Percentiles rank a stretch among this genome's conserved stretches.
phyloP scores from a whole-genome alignment of 495 filamentous ascomycete genomes.

The Umbilicaria muhlenbergii region DNA sequence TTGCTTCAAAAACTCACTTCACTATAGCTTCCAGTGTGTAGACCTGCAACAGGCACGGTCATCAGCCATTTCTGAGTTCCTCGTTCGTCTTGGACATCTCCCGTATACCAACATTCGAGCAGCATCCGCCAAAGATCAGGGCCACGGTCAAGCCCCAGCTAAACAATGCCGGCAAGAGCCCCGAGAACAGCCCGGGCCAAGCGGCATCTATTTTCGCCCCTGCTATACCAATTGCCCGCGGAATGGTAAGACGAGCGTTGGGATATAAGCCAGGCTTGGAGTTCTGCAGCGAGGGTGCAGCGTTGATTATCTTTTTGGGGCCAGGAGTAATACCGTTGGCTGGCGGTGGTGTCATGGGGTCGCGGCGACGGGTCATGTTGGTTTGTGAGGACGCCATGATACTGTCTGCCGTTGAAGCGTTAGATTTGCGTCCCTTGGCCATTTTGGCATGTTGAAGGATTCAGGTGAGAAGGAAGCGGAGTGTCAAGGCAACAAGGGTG shows the following conservation, averaged over 20 bases:
- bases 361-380: too few species aligned
- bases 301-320: slow-evolving; percentile 31
- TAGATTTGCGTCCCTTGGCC: too few species aligned
- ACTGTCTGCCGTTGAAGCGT: too few species aligned
- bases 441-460: too few species aligned
- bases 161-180: slow-evolving; percentile 45
- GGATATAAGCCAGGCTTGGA: slow-evolving; percentile 40
- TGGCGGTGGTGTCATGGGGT: too few species aligned
- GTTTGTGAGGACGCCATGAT: too few species aligned
- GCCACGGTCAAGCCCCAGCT: slow-evolving; percentile 56
- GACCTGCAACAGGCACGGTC: slow-evolving; percentile 32
- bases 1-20: slow-evolving; percentile 42
- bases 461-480: too few species aligned
- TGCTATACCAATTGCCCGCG: slow-evolving; percentile 18
- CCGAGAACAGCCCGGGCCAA: too few species aligned
- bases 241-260: slow-evolving; percentile 35
- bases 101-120: slow-evolving; percentile 64
- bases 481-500: too few species aligned
- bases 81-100: too few species aligned
- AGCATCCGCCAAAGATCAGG: slow-evolving; percentile 93
- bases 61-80: too few species aligned
- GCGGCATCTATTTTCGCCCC: slow-evolving; percentile 30
- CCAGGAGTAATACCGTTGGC: too few species aligned
- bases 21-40: slow-evolving; percentile 93
- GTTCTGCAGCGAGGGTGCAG: slow-evolving; percentile 37